Evolutionary conservation across 352 stramenopile species (phyloP), one percentile per base, ranked within the genome.

Genomic region (Peronosclerospora sorghi): DNA sequence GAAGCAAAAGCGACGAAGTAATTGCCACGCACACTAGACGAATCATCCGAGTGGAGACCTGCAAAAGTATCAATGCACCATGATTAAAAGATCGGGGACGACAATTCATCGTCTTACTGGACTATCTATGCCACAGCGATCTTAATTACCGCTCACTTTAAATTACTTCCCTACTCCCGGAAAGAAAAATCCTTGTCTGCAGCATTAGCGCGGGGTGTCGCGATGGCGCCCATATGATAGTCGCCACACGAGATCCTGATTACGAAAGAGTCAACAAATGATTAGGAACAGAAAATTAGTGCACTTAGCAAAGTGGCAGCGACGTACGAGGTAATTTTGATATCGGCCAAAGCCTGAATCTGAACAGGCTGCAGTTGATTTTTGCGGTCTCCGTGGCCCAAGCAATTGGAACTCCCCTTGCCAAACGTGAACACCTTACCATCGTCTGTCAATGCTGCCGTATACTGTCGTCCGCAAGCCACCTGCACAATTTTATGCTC

Each of bases 341-440:
- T 48, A 38, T 70, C 65, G 6, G 55, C 56, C 29, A 95, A 49
- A 45, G 68, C 56, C 17, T 68, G 48, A 32, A 96, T 67, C 46
- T 88, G 73, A 42, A 83, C 52, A 20, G 86, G 86, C 65, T 96
- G 86, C 35, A 90, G 48, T 55, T 89, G 76, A 60, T 87, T 88
- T 62, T 87, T 92, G 45, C 67, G 86, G 43, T 94, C 83, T 24
- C 77, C 79, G 48, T 95, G 82, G 26, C 86, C 85, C 37, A 96
- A 63, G 42, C 79, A 93, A 57, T 87, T 91, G 18, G 76, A 87
- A 38, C 64, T 75, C 42, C 82, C 82, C 48, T 90, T 91, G 56
- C 85, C 83, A 41, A 95, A 96, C 34, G 82, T 90, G 49, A 86
- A 94, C 19, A 91, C 52, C 45, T 85, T 75, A 49, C 80, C 80